Base-by-base conservation (phyloP, 768 basidiomycete species). In the Phylloporus scabripes region DNA sequence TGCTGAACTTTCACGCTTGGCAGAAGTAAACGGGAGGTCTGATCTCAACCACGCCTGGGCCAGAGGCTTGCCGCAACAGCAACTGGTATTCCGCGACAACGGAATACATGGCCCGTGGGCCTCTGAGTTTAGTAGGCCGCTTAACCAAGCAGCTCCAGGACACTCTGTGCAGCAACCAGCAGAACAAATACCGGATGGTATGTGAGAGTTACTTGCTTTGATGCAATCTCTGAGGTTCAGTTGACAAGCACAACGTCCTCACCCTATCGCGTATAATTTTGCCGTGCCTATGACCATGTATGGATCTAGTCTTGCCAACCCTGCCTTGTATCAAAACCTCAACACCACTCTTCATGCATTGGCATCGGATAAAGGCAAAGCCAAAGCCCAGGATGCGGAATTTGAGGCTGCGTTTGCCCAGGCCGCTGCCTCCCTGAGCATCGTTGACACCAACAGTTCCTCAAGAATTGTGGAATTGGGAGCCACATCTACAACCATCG, bases 391-490 rank as follows among this genome's bases (percentile, higher is more conserved):
- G 48, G 85, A 90, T 45, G 79, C 78, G 4, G 89, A 89, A 64
- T 89, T 91, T 49, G 89, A 92, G 56, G 84, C 84, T n/a, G 89
- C 88, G 9, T 91, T 92, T 67, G 83, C 81, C 10, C 78, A 85
- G 57, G 72, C 77, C 2, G 71, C 73, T 5, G 79, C 78, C n/a
- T 79, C 81, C 17, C 59, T 82, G n/a, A 65, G 67, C 12, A 60
- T 70, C 11, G 54, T 60, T 23, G 73, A 77, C 53, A 52, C 66
- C 21, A 71, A 72, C 26, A 72, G 65, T 42, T 75, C 77, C 15
- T 47, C 67, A 14, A 69, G 71, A 44, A 78, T 85, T 12, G 80
- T 76, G 18, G 82, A 84, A 61, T 66, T 82, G 10, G 71, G 75
- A 23, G 70, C 76, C 41, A 65, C 56, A 29, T 63, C 72, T 14